Percentiles rank a stretch among this genome's conserved stretches.
Evolutionary conservation across 1,139 yeast species (phyloP).

Genomic region (Yamadazyma membranifaciens): DNA sequence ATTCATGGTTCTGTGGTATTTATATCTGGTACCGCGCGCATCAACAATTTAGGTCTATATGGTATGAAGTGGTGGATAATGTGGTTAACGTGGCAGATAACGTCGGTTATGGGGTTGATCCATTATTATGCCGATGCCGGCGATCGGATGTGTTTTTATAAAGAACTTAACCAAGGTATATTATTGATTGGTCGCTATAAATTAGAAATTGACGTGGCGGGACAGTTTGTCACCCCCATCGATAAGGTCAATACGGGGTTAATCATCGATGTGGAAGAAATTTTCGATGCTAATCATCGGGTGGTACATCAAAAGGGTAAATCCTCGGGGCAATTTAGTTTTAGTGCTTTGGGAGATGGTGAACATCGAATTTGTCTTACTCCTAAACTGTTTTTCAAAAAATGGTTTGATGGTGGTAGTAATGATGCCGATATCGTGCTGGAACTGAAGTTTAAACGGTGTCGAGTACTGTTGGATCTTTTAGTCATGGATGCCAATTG

Average conservation of each 20-base stretch:
- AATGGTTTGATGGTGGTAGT: conserved; percentile 18
- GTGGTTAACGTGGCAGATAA: not conserved
- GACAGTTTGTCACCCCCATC: conserved; percentile 43
- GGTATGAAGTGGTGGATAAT: conserved; percentile 1
- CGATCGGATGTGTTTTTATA: conserved; percentile 61
- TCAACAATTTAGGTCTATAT: not conserved
- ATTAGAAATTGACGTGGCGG: conserved; percentile 49
- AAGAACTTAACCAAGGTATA: conserved; percentile 60
- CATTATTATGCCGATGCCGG: conserved; percentile 59
- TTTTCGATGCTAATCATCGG: conserved; percentile 65
- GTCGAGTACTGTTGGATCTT: conserved; percentile 51
- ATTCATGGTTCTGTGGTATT: no score
- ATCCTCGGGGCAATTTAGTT: conserved; percentile 63
- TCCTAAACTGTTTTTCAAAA: conserved; percentile 47
- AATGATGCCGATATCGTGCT: conserved; percentile 12
- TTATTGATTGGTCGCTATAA: conserved; percentile 58
- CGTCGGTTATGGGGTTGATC: conserved; percentile 13
- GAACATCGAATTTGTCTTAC: conserved; percentile 72
- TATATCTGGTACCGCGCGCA: no score
- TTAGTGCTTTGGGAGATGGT: conserved; percentile 68
- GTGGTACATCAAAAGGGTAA: conserved; percentile 64
- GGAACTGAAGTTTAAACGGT: conserved; percentile 52
- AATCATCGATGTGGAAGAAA: conserved; percentile 56
- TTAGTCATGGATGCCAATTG: conserved; percentile 50
- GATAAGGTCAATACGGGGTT: conserved; percentile 29